A percentile compares a stretch with the other conserved stretches of the same genome.
phyloP scores from a whole-genome alignment of 768 basidiomycete species.

The Asterophora parasitica region DNA sequence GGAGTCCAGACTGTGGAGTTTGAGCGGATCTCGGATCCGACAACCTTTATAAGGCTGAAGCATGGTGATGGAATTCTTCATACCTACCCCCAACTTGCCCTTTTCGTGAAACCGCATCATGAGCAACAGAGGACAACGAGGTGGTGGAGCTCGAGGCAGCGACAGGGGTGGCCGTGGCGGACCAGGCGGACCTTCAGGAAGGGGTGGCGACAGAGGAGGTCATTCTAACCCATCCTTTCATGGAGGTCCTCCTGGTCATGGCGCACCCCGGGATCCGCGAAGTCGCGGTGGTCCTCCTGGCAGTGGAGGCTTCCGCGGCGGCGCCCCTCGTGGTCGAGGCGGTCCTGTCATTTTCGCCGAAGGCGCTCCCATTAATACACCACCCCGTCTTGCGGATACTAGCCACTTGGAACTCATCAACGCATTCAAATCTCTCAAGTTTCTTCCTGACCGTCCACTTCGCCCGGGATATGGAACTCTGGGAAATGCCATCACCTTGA shows the following conservation, averaged over 20 bases:
- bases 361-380: conserved; percentile 28
- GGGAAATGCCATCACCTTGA: conserved; percentile 43
- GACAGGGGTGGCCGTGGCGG: conserved; percentile 4
- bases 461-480: conserved; percentile 54
- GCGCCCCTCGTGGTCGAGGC: conserved; percentile 20
- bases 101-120: conserved; percentile 12
- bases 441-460: conserved; percentile 36
- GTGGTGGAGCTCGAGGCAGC: conserved; percentile 14
- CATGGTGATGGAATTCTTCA: neutral
- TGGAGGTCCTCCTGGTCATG: conserved; percentile 21
- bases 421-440: conserved; percentile 30
- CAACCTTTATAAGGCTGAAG: neutral
- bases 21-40: too few relatives aligned
- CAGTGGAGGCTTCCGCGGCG: conserved; percentile 21
- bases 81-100: conserved; percentile 16
- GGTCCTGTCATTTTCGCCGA: conserved; percentile 37
- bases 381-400: conserved; percentile 28
- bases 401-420: conserved; percentile 34
- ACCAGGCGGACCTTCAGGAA: conserved; percentile 14
- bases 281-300: conserved; percentile 20
- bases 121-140: conserved; percentile 18
- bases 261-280: conserved; percentile 16
- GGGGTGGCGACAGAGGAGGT: conserved; percentile 17
- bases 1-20: too few relatives aligned
- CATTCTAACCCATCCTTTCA: conserved; percentile 17